These are phyloP conservation scores for Suillus sp. DNA, from an alignment of 768 basidiomycete species.

Conservation along the genomic window DNA sequence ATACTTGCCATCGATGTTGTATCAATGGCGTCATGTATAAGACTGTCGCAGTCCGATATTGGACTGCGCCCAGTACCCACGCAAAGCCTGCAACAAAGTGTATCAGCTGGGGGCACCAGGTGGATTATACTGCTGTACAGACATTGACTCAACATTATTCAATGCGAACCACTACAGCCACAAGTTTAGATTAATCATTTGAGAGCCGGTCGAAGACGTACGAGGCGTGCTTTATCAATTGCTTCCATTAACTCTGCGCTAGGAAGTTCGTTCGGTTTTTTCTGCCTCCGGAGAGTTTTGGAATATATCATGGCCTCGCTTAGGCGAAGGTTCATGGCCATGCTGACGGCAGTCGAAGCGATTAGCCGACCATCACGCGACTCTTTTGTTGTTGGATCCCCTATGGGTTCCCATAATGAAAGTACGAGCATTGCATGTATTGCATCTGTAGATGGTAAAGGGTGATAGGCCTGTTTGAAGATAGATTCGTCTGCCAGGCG, in stretches of 20 bases:
- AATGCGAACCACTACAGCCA: constrained; percentile 41
- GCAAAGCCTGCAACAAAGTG: constrained; percentile 37
- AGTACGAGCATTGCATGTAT: constrained; percentile 45
- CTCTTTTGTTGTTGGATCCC: constrained; percentile 31
- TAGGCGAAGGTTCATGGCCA: constrained; percentile 48
- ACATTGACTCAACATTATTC: constrained; percentile 44
- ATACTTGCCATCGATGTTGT: constrained; percentile 26
- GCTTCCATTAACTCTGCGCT: constrained; percentile 36
- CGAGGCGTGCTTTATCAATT: constrained; percentile 41
- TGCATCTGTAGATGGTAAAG: constrained; percentile 43
- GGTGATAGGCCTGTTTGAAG: constrained; percentile 43
- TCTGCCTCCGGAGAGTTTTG: constrained; percentile 31
- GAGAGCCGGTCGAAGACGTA: constrained; percentile 23
- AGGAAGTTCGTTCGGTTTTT: constrained; percentile 29
- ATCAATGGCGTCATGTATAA: constrained; percentile 35
- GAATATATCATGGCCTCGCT: constrained; percentile 39
- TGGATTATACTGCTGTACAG: constrained; percentile 12
- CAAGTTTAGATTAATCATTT: constrained; percentile 19
- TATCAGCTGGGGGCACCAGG: constrained; percentile 6
- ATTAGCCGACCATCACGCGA: constrained; percentile 43
- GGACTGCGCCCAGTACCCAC: constrained; percentile 44
- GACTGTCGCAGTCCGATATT: constrained; percentile 36
- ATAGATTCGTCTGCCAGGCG: constrained; percentile 43
- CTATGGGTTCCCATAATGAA: constrained; percentile 47
- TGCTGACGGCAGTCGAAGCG: constrained; percentile 45